Percentiles rank a stretch among this genome's conserved stretches.
Conservation (phyloP, 352 stramenopile genomes). For the Phytopythium delawarense region DNA sequence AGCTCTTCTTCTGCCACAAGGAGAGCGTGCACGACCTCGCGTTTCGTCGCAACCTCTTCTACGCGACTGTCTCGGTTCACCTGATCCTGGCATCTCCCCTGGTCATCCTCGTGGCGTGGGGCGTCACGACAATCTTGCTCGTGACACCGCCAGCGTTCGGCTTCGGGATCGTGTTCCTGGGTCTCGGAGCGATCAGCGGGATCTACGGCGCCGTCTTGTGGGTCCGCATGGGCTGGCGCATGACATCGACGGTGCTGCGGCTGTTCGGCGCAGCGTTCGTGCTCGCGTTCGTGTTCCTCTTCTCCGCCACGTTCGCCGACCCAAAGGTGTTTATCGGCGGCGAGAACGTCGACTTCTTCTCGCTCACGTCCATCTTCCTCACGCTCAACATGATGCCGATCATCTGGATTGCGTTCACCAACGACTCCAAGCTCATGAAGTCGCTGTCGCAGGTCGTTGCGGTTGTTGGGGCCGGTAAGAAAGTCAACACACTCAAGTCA, state of each 20-base stretch:
- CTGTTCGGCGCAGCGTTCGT: constrained; percentile 51
- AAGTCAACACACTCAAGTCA: constrained; percentile 67
- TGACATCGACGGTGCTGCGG: constrained; percentile 54
- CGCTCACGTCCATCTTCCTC: constrained; percentile 72
- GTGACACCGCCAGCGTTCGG: constrained; percentile 74
- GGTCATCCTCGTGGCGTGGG: constrained; percentile 64
- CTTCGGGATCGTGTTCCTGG: constrained; percentile 77
- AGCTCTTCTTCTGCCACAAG: constrained; percentile 80
- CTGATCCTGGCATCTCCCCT: constrained; percentile 50
- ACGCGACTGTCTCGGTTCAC: constrained; percentile 55
- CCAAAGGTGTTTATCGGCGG: constrained; percentile 65
- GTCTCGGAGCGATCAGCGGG: constrained; percentile 32
- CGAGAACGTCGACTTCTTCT: constrained; percentile 72
- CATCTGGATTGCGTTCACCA: constrained; percentile 89
- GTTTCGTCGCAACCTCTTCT: constrained; percentile 79
- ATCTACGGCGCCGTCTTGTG: constrained; percentile 54
- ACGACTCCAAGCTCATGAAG: constrained; percentile 84
- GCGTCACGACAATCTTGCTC: constrained; percentile 60
- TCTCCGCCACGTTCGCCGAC: constrained; percentile 76
- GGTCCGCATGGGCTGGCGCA: constrained; percentile 75
- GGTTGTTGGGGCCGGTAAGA: constrained; percentile 69
- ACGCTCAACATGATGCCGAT: constrained; percentile 89
- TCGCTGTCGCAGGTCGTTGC: constrained; percentile 78
- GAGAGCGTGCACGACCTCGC: constrained; percentile 50
- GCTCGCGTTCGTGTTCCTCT: constrained; percentile 74